These are phyloP conservation scores for Calonectria pseudoreteaudii DNA, from an alignment of 2,329 filamentous ascomycete species.

Conservation along the genomic window DNA sequence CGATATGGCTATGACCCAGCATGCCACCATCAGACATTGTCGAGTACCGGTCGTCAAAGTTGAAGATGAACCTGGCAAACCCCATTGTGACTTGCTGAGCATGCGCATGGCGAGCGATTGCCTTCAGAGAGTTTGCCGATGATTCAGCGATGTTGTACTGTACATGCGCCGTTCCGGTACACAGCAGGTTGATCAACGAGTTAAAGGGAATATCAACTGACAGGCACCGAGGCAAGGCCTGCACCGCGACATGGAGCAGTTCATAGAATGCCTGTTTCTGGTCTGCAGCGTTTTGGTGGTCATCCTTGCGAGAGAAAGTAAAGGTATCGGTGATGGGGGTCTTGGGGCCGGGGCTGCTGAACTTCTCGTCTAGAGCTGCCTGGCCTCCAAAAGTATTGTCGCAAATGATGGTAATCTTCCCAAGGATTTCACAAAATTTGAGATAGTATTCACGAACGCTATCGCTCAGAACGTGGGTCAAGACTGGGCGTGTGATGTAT, in stretches of 20 bases:
- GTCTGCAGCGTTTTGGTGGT: slow-evolving; percentile 77
- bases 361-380: slow-evolving; percentile 94
- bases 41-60: slow-evolving; percentile 96
- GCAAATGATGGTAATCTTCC: slow-evolving; percentile 95
- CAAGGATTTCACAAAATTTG: slow-evolving; percentile 93
- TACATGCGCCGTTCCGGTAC: slow-evolving; percentile 96
- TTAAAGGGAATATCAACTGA: slow-evolving; percentile 93
- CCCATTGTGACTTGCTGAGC: slow-evolving; percentile 97
- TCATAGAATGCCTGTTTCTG: slow-evolving; percentile 97
- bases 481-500: slow-evolving; percentile 73
- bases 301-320: slow-evolving; percentile 87
- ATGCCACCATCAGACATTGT: slow-evolving; percentile 99
- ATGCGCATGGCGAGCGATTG: slow-evolving; percentile 92
- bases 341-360: slow-evolving; percentile 86
- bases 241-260: slow-evolving; percentile 92
- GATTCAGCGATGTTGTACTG: slow-evolving; percentile 92
- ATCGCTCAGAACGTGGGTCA: slow-evolving; percentile 75
- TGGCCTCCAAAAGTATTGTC: slow-evolving; percentile 98
- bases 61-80: slow-evolving; percentile 97
- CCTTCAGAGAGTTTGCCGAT: slow-evolving; percentile 92
- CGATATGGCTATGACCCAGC: slow-evolving; percentile 93
- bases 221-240: slow-evolving; percentile 93
- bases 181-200: slow-evolving; percentile 91
- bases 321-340: slow-evolving; percentile 96
- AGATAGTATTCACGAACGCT: slow-evolving; percentile 86